phyloP scores from a whole-genome alignment of 2,329 filamentous ascomycete species.

The Fusarium newnesense region DNA sequence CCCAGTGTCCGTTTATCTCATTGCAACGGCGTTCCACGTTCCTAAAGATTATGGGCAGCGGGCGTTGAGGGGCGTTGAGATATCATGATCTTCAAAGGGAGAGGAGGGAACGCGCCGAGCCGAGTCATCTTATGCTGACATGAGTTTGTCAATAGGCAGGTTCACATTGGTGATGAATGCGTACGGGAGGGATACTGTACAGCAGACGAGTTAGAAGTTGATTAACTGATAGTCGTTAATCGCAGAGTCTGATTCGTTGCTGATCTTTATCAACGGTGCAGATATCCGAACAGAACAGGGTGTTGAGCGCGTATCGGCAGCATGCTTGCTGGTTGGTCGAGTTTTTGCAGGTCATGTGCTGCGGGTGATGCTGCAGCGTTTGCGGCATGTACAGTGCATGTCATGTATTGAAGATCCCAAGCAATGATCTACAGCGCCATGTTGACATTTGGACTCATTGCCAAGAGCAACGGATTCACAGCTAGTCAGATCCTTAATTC shows the following conservation, averaged over 20 bases:
- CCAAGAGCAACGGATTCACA: constrained; percentile 21
- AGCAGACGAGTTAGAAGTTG: constrained; percentile 11
- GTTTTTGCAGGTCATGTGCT: constrained; percentile 14
- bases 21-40: constrained; percentile 23
- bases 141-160: not conserved
- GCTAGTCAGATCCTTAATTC: not conserved
- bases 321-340: constrained; percentile 4
- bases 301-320: not conserved
- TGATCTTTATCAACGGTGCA: constrained; percentile 6
- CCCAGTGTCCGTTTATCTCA: constrained; percentile 7
- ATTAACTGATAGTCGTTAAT: constrained; percentile 1
- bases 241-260: constrained; percentile 1
- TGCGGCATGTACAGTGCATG: constrained; percentile 1
- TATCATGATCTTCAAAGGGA: constrained; percentile 15
- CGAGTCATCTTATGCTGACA: constrained; percentile 15
- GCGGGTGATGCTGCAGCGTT: constrained; percentile 20
- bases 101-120: constrained; percentile 31
- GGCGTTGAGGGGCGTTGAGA: constrained; percentile 12
- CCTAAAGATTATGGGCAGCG: not conserved
- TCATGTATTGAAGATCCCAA: constrained; percentile 18
- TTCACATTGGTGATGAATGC: constrained; percentile 2
- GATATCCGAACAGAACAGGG: constrained; percentile 9
- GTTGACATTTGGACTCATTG: constrained; percentile 11
- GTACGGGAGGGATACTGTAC: not conserved
- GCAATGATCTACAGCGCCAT: constrained; percentile 25